These are phyloP conservation scores for Pseudogymnoascus sp. DNA, from an alignment of 2,329 filamentous ascomycete species.

Conservation along the genomic window DNA sequence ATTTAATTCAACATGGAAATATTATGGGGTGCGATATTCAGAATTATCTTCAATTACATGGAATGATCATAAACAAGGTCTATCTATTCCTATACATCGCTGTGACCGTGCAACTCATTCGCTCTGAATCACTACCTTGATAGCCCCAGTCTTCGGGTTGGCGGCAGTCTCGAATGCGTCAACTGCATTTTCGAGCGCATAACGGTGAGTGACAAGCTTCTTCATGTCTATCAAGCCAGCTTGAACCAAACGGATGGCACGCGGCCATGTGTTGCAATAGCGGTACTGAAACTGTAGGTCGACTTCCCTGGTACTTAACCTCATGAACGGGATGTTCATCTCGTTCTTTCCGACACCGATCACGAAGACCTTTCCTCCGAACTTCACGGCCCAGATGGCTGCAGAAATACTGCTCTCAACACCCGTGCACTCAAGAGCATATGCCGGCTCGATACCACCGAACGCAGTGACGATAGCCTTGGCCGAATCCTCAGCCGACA, in stretches of 20 bases:
- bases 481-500: slow-evolving; percentile 63
- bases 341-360: slow-evolving; percentile 94
- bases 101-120: slow-evolving; percentile 13
- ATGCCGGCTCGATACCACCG: slow-evolving; percentile 69
- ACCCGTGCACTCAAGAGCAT: slow-evolving; percentile 88
- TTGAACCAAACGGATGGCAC: slow-evolving; percentile 79
- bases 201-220: slow-evolving; percentile 82
- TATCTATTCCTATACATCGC: slow-evolving; percentile 16
- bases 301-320: slow-evolving; percentile 80
- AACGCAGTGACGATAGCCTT: slow-evolving; percentile 59
- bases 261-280: slow-evolving; percentile 93
- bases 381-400: slow-evolving; percentile 85
- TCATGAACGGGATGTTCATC: slow-evolving; percentile 94
- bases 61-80: slow-evolving; percentile 4
- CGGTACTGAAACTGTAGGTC: slow-evolving; percentile 96
- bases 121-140: slow-evolving; percentile 93
- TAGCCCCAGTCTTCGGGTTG: slow-evolving; percentile 85
- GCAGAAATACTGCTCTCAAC: slow-evolving; percentile 81
- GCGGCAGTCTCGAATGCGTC: slow-evolving; percentile 85
- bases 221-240: slow-evolving; percentile 75
- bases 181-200: slow-evolving; percentile 74
- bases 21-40: background rate
- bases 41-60: background rate
- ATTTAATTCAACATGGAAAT: background rate
- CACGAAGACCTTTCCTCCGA: slow-evolving; percentile 94